Base-by-base conservation (phyloP, 139 green algal species). In the Picochlorum costavermella region DNA sequence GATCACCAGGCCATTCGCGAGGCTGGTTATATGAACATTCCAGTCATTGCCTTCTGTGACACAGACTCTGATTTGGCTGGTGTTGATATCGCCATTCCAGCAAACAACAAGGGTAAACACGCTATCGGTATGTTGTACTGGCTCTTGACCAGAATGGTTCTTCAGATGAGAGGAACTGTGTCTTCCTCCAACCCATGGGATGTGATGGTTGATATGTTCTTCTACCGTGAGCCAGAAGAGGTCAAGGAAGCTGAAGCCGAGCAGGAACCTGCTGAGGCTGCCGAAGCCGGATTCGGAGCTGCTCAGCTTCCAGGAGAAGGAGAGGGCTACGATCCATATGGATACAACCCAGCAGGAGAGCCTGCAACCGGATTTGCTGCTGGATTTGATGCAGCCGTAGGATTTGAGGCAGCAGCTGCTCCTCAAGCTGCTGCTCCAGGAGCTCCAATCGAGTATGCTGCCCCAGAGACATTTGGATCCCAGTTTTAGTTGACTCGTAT, bases 101-200 rank as follows among this genome's bases (percentile, higher is more conserved):
- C 94, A 74, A 99, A 99, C 89, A 99, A 99, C 94, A 98, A 98
- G 89, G 92, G 84, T 68, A 95, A 96, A 81, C 86, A 97, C 76
- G 87, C 84, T 56, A 95, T 98, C 68, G 94, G 94, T 48, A 84
- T 89, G 60, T 82, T 98, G 8, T 98, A 97, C 84, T 98, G 86
- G 80, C 78, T 99, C 62, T 84, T 99, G 60, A 88, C 89, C 12
- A 83, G 87, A 66, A 97, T 98, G 92, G 91, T 99, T 50, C 83
- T 98, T 64, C 87, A 97, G 81, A 97, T 97, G 93, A 81, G 94
- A 46, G 94, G 90, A 68, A 89, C 83, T 30, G 60, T 98, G 37
- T 81, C 70, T 28, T 45, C 81, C 1, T 58, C 73, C 30, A 70
- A 81, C 67, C 84, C 81, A 6, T 98, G 90, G 90, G 84, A 96